phyloP scores from a whole-genome alignment of 2,329 filamentous ascomycete species.

The Penicillium sclerotigenum region DNA sequence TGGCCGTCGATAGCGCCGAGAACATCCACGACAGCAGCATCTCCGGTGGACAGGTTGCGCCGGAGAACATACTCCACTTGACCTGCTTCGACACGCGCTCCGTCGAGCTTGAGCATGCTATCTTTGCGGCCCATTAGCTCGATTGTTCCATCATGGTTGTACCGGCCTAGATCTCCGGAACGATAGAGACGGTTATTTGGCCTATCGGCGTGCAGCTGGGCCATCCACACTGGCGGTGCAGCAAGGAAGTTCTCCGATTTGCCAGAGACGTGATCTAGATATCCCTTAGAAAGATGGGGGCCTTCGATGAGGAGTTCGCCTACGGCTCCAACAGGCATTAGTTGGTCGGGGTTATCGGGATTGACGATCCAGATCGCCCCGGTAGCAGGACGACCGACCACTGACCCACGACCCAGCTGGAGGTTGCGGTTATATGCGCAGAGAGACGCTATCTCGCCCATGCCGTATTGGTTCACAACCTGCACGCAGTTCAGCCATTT shows the following conservation, averaged over 20 bases:
- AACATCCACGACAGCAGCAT: slow-evolving; percentile 19
- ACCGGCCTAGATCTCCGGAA: slow-evolving; percentile 27
- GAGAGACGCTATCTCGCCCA: slow-evolving; percentile 27
- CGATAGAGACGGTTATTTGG: slow-evolving; percentile 20
- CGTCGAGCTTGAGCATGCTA: slow-evolving; percentile 26
- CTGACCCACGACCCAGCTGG: slow-evolving; percentile 9
- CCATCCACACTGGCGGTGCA: slow-evolving; percentile 14
- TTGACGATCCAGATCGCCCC: slow-evolving; percentile 31
- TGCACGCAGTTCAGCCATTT: slow-evolving; percentile 17
- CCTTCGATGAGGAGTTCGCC: slow-evolving; percentile 33
- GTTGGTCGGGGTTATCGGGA: slow-evolving; percentile 15
- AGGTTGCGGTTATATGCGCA: slow-evolving; percentile 23
- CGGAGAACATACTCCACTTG: slow-evolving; percentile 25
- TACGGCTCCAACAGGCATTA: slow-evolving; percentile 28
- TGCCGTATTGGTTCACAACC: slow-evolving; percentile 29
- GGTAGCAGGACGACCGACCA: slow-evolving; percentile 19
- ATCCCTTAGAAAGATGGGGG: slow-evolving; percentile 26
- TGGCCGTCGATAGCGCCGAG: slow-evolving; percentile 18
- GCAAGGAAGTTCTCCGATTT: slow-evolving; percentile 20
- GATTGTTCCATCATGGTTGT: slow-evolving; percentile 21
- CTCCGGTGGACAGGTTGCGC: slow-evolving; percentile 4
- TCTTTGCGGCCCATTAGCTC: slow-evolving; percentile 30
- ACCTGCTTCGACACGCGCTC: slow-evolving; percentile 19
- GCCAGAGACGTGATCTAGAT: slow-evolving; percentile 21
- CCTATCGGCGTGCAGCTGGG: slow-evolving; percentile 10